Percentiles rank a stretch among this genome's conserved stretches.
These are phyloP conservation scores for Colletotrichum filicis DNA, from an alignment of 2,329 filamentous ascomycete species.

Conservation along the genomic window DNA sequence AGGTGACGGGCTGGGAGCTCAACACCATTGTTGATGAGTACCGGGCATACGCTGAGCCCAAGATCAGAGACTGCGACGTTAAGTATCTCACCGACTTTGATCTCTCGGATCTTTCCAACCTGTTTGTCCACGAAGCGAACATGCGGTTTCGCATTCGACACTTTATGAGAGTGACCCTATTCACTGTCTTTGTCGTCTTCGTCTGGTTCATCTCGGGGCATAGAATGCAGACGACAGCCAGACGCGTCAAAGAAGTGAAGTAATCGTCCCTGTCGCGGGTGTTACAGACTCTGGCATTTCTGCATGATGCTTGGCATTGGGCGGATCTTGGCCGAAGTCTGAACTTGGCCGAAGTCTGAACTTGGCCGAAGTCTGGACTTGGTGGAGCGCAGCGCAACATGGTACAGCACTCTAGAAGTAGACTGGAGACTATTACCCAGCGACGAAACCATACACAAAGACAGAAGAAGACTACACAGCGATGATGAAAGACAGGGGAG, in stretches of 20 bases:
- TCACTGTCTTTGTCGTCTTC: slow-evolving; percentile 53
- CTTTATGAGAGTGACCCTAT: slow-evolving; percentile 56
- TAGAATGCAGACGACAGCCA: slow-evolving; percentile 40
- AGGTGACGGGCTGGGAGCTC: slow-evolving; percentile 75
- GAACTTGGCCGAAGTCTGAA: slow-evolving; percentile 8
- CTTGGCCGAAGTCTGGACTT: slow-evolving; percentile 11
- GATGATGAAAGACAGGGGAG: slow-evolving; percentile 15
- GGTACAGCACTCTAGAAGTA: not conserved
- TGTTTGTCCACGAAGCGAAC: slow-evolving; percentile 44
- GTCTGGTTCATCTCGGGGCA: slow-evolving; percentile 55
- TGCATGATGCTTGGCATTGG: slow-evolving; percentile 26
- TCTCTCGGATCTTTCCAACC: slow-evolving; percentile 48
- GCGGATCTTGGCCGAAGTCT: slow-evolving; percentile 16
- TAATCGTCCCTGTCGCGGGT: not conserved
- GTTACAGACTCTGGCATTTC: not conserved
- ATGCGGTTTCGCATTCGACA: slow-evolving; percentile 44
- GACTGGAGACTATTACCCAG: not conserved
- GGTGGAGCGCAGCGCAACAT: slow-evolving; percentile 8
- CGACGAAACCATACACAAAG: slow-evolving; percentile 7
- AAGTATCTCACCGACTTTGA: slow-evolving; percentile 67
- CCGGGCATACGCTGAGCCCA: slow-evolving; percentile 69
- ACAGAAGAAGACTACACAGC: not conserved
- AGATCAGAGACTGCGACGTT: slow-evolving; percentile 69
- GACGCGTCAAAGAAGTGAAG: slow-evolving; percentile 27
- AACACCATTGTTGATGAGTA: slow-evolving; percentile 78